Base-by-base conservation (phyloP, 495 filamentous ascomycete species). In the Cairneyella variabilis region DNA sequence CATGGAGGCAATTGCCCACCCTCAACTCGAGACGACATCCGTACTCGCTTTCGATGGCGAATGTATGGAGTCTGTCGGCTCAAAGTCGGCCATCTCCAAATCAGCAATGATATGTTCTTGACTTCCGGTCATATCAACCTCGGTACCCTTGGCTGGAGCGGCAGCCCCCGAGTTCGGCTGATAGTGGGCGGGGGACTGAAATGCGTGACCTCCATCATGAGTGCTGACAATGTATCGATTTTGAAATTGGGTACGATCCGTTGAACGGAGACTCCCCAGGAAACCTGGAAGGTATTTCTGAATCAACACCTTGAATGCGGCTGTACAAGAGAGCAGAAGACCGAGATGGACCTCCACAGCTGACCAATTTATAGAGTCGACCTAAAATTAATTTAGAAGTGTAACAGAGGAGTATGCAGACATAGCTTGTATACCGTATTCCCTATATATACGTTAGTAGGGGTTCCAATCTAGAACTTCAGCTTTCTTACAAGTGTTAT, bases 71-170 rank as follows among this genome's bases (percentile, higher is more conserved):
- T 41, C 38, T 21, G 38, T 41, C 38, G 38, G 14, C 38, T 41
- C 38, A 41, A 41, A 41, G 38, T 21, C 38, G 38, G 20, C 38
- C 38, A 41, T 41, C 38, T 41, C 38, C 38, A 41, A 41, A 41
- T 41, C 38, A 21, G 38, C 38, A 21, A 41, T 41, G 14, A 41
- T 41, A 21, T 41, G 6, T 41, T 41, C 38, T 21, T 41, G 38
- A 41, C 38, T 41, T 6, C 38, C 38, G 20, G 38, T 41, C 14
- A 6, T 21, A 41, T 41, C 38, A 41, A 41, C 38, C 38, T 41
- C 38, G 9, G 32, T 36, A 36, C 9, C n/a, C 9, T 36, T 9
- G 9, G 32, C 32, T n/a, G 9, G 32, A n/a, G 32, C 32, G 38
- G 38, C 6, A 41, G 38, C n/a, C 38, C 20, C 20, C 38, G 17